A percentile compares a stretch with the other conserved stretches of the same genome.
phyloP scores from a whole-genome alignment of 176 grass and related monocot genomes.

The Olyra latifolia region DNA sequence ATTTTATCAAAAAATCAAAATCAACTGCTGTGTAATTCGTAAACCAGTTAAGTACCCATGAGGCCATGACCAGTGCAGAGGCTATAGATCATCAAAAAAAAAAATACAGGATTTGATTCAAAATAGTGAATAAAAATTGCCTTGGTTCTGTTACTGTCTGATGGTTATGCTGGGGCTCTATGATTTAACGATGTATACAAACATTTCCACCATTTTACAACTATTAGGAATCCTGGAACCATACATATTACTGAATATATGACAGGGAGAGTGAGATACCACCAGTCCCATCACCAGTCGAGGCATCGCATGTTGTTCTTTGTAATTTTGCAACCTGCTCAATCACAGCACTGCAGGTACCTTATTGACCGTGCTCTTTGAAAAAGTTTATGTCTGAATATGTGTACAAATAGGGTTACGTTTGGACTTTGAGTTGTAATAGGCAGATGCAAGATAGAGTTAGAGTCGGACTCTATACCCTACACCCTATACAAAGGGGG shows the following conservation, averaged over 20 bases:
- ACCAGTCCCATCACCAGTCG: conserved; percentile 29
- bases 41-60: neutral
- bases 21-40: neutral
- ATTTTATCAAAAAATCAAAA: conserved; percentile 17
- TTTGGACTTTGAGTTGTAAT: too few species aligned
- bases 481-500: too few species aligned
- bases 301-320: neutral
- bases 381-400: too few species aligned
- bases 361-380: too few species aligned
- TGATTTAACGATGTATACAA: conserved; percentile 36
- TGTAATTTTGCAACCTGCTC: conserved; percentile 78
- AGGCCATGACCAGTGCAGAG: neutral
- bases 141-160: neutral
- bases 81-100: conserved; percentile 21
- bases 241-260: conserved; percentile 45
- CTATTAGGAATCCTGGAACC: conserved; percentile 37
- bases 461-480: too few species aligned
- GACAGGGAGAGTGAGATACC: conserved; percentile 29
- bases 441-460: too few species aligned
- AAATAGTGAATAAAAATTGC: conserved; percentile 32
- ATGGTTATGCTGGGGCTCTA: conserved; percentile 38
- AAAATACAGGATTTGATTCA: conserved; percentile 36
- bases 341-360: conserved; percentile 59
- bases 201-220: conserved; percentile 44
- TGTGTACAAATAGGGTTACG: too few species aligned